Conservation (phyloP, 2,329 filamentous ascomycete genomes). For the Ceratocystis alfenasii region DNA sequence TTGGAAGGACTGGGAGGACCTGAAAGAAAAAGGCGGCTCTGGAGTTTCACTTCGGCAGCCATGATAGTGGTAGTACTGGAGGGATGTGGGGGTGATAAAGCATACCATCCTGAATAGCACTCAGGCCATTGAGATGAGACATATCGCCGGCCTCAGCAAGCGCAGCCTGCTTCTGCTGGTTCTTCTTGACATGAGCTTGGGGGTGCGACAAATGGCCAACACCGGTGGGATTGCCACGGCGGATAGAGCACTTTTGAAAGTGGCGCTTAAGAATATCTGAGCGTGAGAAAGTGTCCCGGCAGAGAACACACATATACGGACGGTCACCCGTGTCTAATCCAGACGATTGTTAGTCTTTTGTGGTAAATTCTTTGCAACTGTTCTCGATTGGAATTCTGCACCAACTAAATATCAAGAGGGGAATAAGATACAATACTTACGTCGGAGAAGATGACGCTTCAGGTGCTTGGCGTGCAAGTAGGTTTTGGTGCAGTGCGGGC, state of each 20-base stretch:
- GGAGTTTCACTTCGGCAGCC: constrained; percentile 44
- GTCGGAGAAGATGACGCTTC: constrained; percentile 88
- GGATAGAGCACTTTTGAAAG: constrained; percentile 97
- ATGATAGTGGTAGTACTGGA: constrained; percentile 34
- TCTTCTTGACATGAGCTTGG: constrained; percentile 77
- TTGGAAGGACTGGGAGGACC: too few relatives aligned
- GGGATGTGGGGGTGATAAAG: constrained; percentile 35
- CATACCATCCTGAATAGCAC: constrained; percentile 47
- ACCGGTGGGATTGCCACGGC: constrained; percentile 88
- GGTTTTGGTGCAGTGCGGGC: constrained; percentile 95
- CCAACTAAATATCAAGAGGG: not conserved
- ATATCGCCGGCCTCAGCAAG: constrained; percentile 42
- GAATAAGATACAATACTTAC: constrained; percentile 48
- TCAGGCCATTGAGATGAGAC: constrained; percentile 49
- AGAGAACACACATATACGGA: constrained; percentile 95
- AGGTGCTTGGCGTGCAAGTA: constrained; percentile 96
- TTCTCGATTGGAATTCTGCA: too few relatives aligned
- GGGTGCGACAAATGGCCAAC: constrained; percentile 90
- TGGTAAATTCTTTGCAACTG: too few relatives aligned
- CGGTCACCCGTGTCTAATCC: constrained; percentile 81
- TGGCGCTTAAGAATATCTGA: constrained; percentile 98
- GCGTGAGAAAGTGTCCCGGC: constrained; percentile 93
- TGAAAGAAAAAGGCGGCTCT: constrained; percentile 40
- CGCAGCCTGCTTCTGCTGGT: constrained; percentile 45
- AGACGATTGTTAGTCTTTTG: too few relatives aligned